Percentiles rank a stretch among this genome's conserved stretches.
Evolutionary conservation across 306 rosid species (phyloP).

Genomic region (Calophaca sinica): DNA sequence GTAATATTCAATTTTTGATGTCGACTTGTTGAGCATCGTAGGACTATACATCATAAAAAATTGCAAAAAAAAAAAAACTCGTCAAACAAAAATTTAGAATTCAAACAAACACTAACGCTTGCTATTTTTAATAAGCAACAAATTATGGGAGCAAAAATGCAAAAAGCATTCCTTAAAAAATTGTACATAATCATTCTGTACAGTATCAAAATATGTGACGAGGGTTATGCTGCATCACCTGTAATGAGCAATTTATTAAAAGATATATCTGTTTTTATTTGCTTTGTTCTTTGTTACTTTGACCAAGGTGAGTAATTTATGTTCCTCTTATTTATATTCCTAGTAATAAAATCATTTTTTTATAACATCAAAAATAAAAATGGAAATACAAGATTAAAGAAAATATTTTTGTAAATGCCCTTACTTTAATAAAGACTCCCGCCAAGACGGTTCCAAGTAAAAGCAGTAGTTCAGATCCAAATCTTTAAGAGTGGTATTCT

Average conservation of each 20-base stretch:
- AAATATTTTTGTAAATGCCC: slow-evolving; percentile 43
- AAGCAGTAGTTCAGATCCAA: slow-evolving; percentile 87
- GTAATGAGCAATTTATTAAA: not conserved
- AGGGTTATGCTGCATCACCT: slow-evolving; percentile 20
- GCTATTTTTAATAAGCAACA: slow-evolving; percentile 11
- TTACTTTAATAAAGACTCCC: slow-evolving; percentile 80
- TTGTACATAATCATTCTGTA: not conserved
- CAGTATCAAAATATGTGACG: slow-evolving; percentile 19
- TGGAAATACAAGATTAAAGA: slow-evolving; percentile 2
- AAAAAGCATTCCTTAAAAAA: not conserved
- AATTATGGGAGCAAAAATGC: too few relatives aligned
- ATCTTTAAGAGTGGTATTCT: slow-evolving; percentile 95
- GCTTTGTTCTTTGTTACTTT: slow-evolving; percentile 9
- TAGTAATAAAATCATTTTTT: slow-evolving; percentile 3
- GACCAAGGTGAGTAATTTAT: slow-evolving; percentile 8
- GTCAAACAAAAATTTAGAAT: slow-evolving; percentile 16
- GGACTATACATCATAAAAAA: slow-evolving; percentile 23
- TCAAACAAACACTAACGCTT: slow-evolving; percentile 12
- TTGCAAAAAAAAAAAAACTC: not conserved
- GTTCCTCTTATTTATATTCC: slow-evolving; percentile 34
- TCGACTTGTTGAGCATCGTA: not conserved
- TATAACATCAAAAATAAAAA: slow-evolving; percentile 10
- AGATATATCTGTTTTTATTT: not conserved
- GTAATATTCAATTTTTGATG: slow-evolving; percentile 24
- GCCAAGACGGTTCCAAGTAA: slow-evolving; percentile 97